phyloP scores from a whole-genome alignment of 805 yeast genomes.

The Saccharomyces kudriavzevii region DNA sequence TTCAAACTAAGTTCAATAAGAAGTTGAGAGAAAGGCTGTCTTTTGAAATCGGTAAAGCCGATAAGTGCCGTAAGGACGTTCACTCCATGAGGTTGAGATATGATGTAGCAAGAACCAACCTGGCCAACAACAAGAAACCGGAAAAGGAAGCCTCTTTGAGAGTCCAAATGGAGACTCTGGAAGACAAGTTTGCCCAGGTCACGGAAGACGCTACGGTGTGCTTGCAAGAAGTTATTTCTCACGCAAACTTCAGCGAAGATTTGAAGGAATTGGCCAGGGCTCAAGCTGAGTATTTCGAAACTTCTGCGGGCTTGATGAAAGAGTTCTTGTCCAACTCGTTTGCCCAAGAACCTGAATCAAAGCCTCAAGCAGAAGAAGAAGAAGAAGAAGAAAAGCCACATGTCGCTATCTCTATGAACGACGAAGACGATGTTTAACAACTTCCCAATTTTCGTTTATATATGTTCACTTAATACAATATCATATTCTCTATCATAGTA shows the following conservation, averaged over 20 bases:
- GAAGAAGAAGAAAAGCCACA: not conserved
- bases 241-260: slow-evolving; percentile 60
- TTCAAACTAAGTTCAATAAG: slow-evolving; percentile 60
- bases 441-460: not conserved
- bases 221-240: slow-evolving; percentile 71
- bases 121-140: slow-evolving; percentile 41
- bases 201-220: slow-evolving; percentile 80
- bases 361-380: not conserved
- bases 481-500: not conserved
- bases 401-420: slow-evolving; percentile 1
- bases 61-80: slow-evolving; percentile 62
- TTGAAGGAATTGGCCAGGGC: slow-evolving; percentile 65
- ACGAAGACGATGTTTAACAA: slow-evolving; percentile 4
- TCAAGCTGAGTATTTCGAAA: slow-evolving; percentile 72
- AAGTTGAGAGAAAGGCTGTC: slow-evolving; percentile 55
- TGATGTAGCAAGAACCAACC: slow-evolving; percentile 63
- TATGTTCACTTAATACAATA: not conserved
- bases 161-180: slow-evolving; percentile 72
- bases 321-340: slow-evolving; percentile 35
- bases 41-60: slow-evolving; percentile 52
- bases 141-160: slow-evolving; percentile 67
- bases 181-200: slow-evolving; percentile 83
- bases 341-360: not conserved
- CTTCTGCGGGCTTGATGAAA: slow-evolving; percentile 59
- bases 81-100: slow-evolving; percentile 70